These are phyloP conservation scores for Mycena capillaripes DNA, from an alignment of 768 basidiomycete genomes.

Conservation along the genomic window DNA sequence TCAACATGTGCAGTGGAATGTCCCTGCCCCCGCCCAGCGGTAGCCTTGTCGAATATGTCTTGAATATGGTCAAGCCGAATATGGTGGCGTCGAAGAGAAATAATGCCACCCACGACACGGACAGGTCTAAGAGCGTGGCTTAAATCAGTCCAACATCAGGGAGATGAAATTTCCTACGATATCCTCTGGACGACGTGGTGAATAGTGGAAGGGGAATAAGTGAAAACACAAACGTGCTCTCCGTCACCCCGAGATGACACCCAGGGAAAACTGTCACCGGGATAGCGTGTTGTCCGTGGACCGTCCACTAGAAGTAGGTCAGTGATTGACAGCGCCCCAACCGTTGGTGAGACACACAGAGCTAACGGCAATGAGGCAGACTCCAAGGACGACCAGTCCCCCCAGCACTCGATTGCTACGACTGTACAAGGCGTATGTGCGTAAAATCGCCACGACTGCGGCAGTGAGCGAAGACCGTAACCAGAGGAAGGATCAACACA, in stretches of 20 bases:
- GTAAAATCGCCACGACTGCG: neutral
- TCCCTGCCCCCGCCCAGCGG: neutral
- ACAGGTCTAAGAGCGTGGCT: neutral
- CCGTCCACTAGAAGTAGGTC: neutral
- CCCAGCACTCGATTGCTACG: neutral
- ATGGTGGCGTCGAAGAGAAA: neutral
- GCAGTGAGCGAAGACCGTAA: neutral
- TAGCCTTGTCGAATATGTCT: neutral
- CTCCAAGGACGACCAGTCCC: neutral
- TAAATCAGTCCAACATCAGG: neutral
- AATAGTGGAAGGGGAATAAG: neutral
- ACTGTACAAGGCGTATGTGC: neutral
- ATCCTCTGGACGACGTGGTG: neutral
- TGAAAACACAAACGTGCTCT: neutral
- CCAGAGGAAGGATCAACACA: neutral
- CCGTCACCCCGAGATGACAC: neutral
- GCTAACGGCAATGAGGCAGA: neutral
- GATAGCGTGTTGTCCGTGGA: neutral
- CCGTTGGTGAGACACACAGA: neutral
- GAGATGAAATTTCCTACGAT: neutral
- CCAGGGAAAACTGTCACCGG: constrained; percentile 3
- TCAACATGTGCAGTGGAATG: neutral
- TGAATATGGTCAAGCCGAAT: neutral
- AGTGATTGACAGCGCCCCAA: neutral
- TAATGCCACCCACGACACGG: neutral